These are phyloP conservation scores for Monosporozyma aquatica DNA, from an alignment of 805 yeast species.

Conservation along the genomic window DNA sequence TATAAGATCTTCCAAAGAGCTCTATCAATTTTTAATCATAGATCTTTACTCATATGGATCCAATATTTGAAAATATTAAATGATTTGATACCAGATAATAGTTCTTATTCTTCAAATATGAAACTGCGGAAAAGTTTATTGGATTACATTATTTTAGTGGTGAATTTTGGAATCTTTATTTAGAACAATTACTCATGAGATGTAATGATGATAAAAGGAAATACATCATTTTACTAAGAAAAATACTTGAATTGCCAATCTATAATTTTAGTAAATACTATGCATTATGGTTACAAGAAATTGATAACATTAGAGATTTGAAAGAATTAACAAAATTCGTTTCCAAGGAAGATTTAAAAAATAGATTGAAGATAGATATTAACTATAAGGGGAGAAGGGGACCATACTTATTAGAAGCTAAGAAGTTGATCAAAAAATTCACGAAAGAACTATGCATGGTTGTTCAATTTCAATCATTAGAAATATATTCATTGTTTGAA, in stretches of 20 bases:
- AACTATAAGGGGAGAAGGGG: constrained; percentile 23
- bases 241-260: constrained; percentile 25
- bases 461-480: constrained; percentile 25
- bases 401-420: constrained; percentile 29
- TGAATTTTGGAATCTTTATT: constrained; percentile 30
- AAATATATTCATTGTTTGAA: constrained; percentile 26
- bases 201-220: constrained; percentile 14
- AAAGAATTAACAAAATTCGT: constrained; percentile 19
- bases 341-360: constrained; percentile 18
- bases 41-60: constrained; percentile 28
- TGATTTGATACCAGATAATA: constrained; percentile 17
- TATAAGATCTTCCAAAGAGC: constrained; percentile 22
- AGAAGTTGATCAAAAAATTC: constrained; percentile 22
- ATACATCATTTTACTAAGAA: constrained; percentile 23
- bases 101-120: constrained; percentile 24
- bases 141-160: constrained; percentile 30
- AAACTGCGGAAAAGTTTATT: constrained; percentile 24
- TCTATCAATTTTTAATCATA: constrained; percentile 18
- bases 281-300: constrained; percentile 24
- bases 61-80: constrained; percentile 26
- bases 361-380: constrained; percentile 19
- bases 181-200: constrained; percentile 21
- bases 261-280: constrained; percentile 27
- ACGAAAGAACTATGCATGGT: constrained; percentile 27
- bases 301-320: constrained; percentile 24